Percentiles rank a stretch among this genome's conserved stretches.
Evolutionary conservation across 2,329 filamentous ascomycete genomes (phyloP).

Genomic region (Aspergillus pseudonomiae): DNA sequence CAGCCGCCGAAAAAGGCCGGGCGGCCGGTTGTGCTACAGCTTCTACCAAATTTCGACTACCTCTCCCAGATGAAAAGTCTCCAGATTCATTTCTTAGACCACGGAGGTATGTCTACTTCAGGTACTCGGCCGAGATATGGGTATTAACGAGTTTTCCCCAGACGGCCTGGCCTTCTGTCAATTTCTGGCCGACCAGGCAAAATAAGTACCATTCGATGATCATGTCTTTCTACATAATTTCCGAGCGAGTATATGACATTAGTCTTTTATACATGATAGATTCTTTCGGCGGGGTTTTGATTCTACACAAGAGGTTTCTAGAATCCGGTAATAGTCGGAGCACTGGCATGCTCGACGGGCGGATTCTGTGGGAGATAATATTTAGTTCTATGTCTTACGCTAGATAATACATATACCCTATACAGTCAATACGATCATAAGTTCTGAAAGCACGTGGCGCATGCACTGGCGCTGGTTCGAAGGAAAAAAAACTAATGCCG

Average conservation of each 20-base stretch:
- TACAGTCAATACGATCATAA: neutral
- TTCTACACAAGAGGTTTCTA: neutral
- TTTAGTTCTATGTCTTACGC: neutral
- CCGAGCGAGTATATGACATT: neutral
- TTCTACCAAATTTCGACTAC: slow-evolving; percentile 46
- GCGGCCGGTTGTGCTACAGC: slow-evolving; percentile 39
- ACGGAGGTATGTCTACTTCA: slow-evolving; percentile 33
- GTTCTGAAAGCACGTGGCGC: neutral
- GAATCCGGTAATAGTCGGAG: neutral
- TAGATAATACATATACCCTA: neutral
- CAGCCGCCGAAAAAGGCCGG: slow-evolving; percentile 44
- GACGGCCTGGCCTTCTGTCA: slow-evolving; percentile 37
- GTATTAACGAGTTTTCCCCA: slow-evolving; percentile 14
- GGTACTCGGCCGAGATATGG: neutral
- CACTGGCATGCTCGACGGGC: neutral
- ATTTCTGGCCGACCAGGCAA: slow-evolving; percentile 27
- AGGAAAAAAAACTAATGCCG: neutral
- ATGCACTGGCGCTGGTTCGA: neutral
- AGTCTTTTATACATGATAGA: neutral
- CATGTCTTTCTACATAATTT: neutral
- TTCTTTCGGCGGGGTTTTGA: neutral
- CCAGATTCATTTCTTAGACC: slow-evolving; percentile 43
- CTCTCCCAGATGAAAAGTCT: slow-evolving; percentile 43
- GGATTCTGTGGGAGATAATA: neutral
- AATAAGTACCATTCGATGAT: slow-evolving; percentile 3